Base-by-base conservation (phyloP, 352 stramenopile species). In the Elongisporangium undulatum region DNA sequence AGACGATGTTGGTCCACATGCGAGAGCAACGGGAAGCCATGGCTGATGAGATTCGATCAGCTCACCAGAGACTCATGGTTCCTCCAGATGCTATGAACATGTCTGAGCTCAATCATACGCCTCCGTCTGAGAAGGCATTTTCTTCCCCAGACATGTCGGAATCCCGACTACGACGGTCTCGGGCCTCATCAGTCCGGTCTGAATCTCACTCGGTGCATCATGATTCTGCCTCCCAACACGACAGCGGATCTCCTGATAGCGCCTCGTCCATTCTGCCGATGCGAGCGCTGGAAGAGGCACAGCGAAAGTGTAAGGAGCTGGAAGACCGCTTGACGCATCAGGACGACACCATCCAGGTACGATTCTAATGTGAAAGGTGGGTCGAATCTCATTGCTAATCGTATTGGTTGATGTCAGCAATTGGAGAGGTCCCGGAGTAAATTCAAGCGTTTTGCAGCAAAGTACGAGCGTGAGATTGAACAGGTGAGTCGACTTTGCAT, bases 401-500 rank as follows among this genome's bases (percentile, higher is more conserved):
- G 15, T 49, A 2, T 26, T 48, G n/a, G 19, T 51, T 52, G 15
- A 59, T 63, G 20, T 48, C 56, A 94, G 85, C 79, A 89, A 81
- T 55, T 94, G 48, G 85, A 94, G 68, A 70, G 82, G 24, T 94
- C 85, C 19, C 82, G 85, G 19, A 93, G 81, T 64, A 94, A 94
- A 48, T 94, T 94, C 61, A 91, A 92, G 63, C 75, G 83, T 12
- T 94, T 94, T 51, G 85, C 82, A 0, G 85, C 80, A 5, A 92
- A 93, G 57, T 94, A 94, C 38, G 85, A 94, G 60, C 75, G 75
- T 13, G 85, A 94, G 55, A 89, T 94, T 55, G 81, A 94, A 58
- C 72, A 90, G 74, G 84, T 92, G 58, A 48, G 68, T 58, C 13
- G 4, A 13, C 19, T 15, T 52, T 24, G 20, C 21, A 58, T 17